Base-by-base conservation (phyloP, 345 rosid species). In the Citrus mangshanensis region DNA sequence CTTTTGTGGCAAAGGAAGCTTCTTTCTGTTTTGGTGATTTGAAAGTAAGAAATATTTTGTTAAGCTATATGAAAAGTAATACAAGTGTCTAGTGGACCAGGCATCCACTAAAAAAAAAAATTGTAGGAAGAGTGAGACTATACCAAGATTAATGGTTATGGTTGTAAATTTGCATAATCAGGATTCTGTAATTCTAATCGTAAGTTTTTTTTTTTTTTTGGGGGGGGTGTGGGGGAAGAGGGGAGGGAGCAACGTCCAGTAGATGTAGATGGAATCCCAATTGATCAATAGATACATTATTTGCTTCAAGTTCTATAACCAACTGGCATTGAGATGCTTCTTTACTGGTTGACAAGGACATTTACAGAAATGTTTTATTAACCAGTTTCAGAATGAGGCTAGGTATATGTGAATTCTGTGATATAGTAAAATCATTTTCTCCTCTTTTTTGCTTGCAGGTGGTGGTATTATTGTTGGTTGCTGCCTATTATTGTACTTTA, bases 391-490 rank as follows among this genome's bases (percentile, higher is more conserved):
- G 19, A 13, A 51, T 16, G 55, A 13, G 55, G 55, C 55, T 51
- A 4, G 18, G 55, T 13, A 16, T 19, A 13, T 51, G 55, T 51
- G 21, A 16, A 51, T 51, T 9, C 38, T 68, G 70, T 5, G 6
- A 40, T 58, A 12, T 46, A 27, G 10, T 46, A 79, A 6, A n/a
- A 9, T 42, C 12, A 21, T 6, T 10, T 81, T 38, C 72, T 14
- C 28, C 2, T 9, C 25, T 18, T 54, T 54, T 18, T 46, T 46
- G 12, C 19, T 71, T 35, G n/a, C 80, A 77, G 83, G 83, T 64
- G 69, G 22, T 54, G 68, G 65, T 66, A 28, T 40, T 18, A 28
- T 55, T 10, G 75, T 24, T 30, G 63, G 49, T n/a, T 18, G 22
- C 24, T 38, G 60, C 54, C 0, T 59, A 10, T 16, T 38, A 25